These are phyloP conservation scores for Chaetomidium leptoderma DNA, from an alignment of 495 filamentous ascomycete species.

Conservation along the genomic window DNA sequence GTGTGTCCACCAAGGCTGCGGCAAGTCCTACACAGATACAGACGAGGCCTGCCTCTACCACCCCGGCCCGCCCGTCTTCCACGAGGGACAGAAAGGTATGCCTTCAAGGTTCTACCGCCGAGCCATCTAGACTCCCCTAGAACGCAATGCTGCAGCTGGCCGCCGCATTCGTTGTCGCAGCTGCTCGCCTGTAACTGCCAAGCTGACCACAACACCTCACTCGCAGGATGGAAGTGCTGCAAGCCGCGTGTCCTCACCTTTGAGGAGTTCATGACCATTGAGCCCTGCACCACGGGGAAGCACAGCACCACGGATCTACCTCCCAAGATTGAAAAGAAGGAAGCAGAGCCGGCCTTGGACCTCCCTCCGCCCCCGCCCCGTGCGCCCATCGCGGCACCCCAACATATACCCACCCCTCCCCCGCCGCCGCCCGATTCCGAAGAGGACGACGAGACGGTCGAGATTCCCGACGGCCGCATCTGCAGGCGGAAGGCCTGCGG, in stretches of 20 bases:
- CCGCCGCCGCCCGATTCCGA: slow-evolving; percentile 75
- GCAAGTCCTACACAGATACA: slow-evolving; percentile 77
- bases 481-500: slow-evolving; percentile 78
- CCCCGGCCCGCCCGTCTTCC: slow-evolving; percentile 90
- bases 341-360: slow-evolving; percentile 35
- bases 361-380: slow-evolving; percentile 46
- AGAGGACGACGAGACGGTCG: slow-evolving; percentile 70
- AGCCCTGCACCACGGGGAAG: slow-evolving; percentile 89
- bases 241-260: slow-evolving; percentile 97
- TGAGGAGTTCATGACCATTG: slow-evolving; percentile 93
- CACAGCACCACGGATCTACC: slow-evolving; percentile 79
- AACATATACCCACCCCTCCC: slow-evolving; percentile 55
- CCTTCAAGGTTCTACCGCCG: slow-evolving; percentile 7
- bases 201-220: slow-evolving; percentile 15
- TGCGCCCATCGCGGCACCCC: slow-evolving; percentile 48
- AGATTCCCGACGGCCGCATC: slow-evolving; percentile 64
- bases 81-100: slow-evolving; percentile 98
- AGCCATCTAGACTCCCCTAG: background rate
- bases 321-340: slow-evolving; percentile 52
- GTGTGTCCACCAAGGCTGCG: slow-evolving; percentile 94
- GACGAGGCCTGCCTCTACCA: slow-evolving; percentile 89
- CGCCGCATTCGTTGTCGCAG: background rate
- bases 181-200: slow-evolving; percentile 1
- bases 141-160: background rate
- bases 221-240: slow-evolving; percentile 96